Base-by-base conservation (phyloP, 108 stramenopile genomes). In the Tribonema minus region DNA sequence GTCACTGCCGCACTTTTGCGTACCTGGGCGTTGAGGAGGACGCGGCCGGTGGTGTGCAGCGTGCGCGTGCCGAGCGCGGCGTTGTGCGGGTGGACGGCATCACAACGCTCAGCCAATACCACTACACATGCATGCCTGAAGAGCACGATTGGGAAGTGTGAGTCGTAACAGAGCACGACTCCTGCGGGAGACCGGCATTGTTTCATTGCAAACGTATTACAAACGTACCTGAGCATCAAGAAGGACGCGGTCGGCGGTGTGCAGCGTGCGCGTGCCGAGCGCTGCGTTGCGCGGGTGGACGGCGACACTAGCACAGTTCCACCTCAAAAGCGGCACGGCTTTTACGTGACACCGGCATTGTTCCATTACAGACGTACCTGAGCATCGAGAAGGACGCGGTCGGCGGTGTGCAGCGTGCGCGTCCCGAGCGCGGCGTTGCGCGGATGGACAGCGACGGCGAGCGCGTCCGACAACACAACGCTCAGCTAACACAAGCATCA, bases 151-250 rank as follows among this genome's bases (percentile, higher is more conserved):
- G n/a, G n/a, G n/a, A n/a, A n/a, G n/a, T n/a, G n/a, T n/a, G n/a
- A n/a, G n/a, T n/a, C n/a, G n/a, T n/a, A n/a, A n/a, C n/a, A n/a
- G n/a, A n/a, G n/a, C n/a, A n/a, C n/a, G n/a, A n/a, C n/a, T n/a
- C n/a, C n/a, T n/a, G n/a, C n/a, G n/a, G n/a, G n/a, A n/a, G n/a
- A n/a, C n/a, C n/a, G n/a, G n/a, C n/a, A n/a, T n/a, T n/a, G n/a
- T n/a, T n/a, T n/a, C n/a, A n/a, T n/a, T n/a, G n/a, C n/a, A n/a
- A n/a, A n/a, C n/a, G n/a, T n/a, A n/a, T n/a, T n/a, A n/a, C n/a
- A n/a, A n/a, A n/a, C n/a, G n/a, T n/a, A 67, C 67, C 67, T 67
- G 15, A 54, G 46, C 46, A 15, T 67, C 67, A 7, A 67, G 20
- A 3, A 67, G 30, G 7, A 67, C 35, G 38, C 67, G 20, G 67